Conservation (phyloP, 2,329 filamentous ascomycete species). For the Colletotrichum liaoningense region DNA sequence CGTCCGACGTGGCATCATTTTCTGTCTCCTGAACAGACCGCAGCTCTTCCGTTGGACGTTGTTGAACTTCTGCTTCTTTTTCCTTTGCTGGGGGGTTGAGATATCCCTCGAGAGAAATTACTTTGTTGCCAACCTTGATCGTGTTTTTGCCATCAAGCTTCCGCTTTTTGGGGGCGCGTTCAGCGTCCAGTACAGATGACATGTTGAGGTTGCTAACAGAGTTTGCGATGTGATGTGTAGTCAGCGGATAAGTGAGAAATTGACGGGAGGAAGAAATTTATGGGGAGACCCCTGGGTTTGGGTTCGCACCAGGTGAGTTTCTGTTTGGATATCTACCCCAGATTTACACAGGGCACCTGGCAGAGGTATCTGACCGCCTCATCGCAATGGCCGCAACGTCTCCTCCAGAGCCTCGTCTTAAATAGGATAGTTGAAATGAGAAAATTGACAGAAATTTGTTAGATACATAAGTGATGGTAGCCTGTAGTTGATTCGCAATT, state of each 20-base stretch:
- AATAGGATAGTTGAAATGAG: not conserved
- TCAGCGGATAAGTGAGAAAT: not conserved
- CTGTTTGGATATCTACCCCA: not conserved
- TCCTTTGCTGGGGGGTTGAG: slow-evolving; percentile 49
- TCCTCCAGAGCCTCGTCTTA: not conserved
- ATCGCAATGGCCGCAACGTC: not conserved
- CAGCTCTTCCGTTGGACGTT: slow-evolving; percentile 9
- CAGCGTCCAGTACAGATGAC: slow-evolving; percentile 37
- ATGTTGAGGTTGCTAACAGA: not conserved
- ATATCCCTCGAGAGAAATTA: slow-evolving; percentile 62
- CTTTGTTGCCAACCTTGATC: slow-evolving; percentile 59
- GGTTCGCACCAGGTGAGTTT: not conserved
- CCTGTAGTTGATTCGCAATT: not conserved
- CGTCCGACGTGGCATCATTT: not conserved
- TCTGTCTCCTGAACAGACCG: not conserved
- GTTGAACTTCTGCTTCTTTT: slow-evolving; percentile 25
- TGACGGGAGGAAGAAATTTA: slow-evolving; percentile 21
- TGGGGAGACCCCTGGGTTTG: slow-evolving; percentile 13
- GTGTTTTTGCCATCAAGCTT: slow-evolving; percentile 49
- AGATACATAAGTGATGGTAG: not conserved
- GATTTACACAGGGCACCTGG: slow-evolving; percentile 4
- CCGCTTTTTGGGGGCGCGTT: slow-evolving; percentile 51
- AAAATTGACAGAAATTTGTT: not conserved
- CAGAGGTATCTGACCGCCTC: not conserved
- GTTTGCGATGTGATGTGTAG: not conserved